Evolutionary conservation across 202 grass and related monocot species (phyloP), one percentile per base, ranked within the genome.

Genomic region (Schoenoplectus tabernaemontani): DNA sequence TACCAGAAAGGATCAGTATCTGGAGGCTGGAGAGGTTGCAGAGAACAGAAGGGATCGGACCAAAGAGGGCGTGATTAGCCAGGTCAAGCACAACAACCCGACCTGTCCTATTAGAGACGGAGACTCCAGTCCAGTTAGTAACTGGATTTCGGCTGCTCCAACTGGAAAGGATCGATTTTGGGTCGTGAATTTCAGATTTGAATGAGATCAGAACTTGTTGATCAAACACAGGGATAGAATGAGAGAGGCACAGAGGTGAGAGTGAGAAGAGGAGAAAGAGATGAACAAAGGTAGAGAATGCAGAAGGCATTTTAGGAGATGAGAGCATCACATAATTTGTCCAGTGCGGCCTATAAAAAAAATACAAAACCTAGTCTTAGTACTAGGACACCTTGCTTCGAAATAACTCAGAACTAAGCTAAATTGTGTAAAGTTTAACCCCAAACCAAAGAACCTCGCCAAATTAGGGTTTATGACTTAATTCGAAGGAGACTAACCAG

Each of bases 21-120:
- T 51, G 78, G 43, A 80, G 59, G 30, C 39, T 48, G 41, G 78
- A 30, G 39, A 80, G 78, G 59, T 65, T 80, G 57, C 78, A 80
- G 16, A 80, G 43, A 51, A 32, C 77, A 19, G 54, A 84, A 28
- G 88, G 81, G 37, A 93, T 86, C 42, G 83, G 62, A 0, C 91
- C 91, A 4, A 56, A 53, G 12, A 93, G 88, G 48, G 83, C 78
- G 78, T 79, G 85, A 44, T 37, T 53, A 37, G 88, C 76, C 64
- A 93, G 86, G 74, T 93, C 78, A 77, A 93, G 85, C 78, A 58
- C 24, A 4, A 36, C 78, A 67, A 91, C 74, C 67, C 88, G 88
- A 60, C 86, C 59, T 11, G 78, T 80, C 58, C 78, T 22, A 42
- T 80, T 80, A 17, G 78, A 80, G 46, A 80, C 4, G 5, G 78